A percentile compares a stretch with the other conserved stretches of the same genome.
Conservation (phyloP, 169 alveolate species). For the Eimeria sp. region DNA sequence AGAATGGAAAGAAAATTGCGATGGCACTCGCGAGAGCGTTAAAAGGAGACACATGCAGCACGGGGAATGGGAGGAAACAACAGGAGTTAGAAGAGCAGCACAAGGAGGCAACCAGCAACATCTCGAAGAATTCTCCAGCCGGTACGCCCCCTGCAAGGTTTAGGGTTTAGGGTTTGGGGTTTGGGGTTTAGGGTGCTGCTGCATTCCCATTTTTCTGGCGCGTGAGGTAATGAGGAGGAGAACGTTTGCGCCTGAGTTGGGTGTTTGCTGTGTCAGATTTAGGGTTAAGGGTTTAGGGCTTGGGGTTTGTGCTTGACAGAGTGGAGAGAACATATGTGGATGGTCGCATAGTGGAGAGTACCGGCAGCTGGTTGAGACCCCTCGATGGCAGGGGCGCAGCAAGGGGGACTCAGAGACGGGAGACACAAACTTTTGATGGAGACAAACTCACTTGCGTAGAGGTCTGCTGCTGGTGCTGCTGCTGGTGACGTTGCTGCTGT, state of each 20-base stretch:
- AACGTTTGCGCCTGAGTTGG: neutral
- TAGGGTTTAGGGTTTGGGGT: conserved; percentile 37
- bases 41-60: conserved; percentile 1
- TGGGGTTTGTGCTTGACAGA: neutral
- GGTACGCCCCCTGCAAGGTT: neutral
- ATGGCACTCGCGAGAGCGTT: neutral
- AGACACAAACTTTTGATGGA: neutral
- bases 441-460: neutral
- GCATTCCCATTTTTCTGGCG: neutral
- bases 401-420: neutral
- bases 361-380: neutral
- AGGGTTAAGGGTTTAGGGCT: conserved; percentile 3
- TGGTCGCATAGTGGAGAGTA: conserved; percentile 17
- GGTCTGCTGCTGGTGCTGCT: no score
- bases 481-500: neutral
- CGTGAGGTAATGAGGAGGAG: neutral
- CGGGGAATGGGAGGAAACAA: neutral
- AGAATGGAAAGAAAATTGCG: conserved; percentile 25
- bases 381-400: neutral
- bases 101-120: neutral
- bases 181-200: conserved; percentile 1
- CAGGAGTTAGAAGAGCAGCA: neutral
- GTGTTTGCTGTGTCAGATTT: neutral
- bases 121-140: neutral
- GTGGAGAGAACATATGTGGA: neutral